phyloP scores from a whole-genome alignment of 768 basidiomycete species.

The Lentinula aciculospora region DNA sequence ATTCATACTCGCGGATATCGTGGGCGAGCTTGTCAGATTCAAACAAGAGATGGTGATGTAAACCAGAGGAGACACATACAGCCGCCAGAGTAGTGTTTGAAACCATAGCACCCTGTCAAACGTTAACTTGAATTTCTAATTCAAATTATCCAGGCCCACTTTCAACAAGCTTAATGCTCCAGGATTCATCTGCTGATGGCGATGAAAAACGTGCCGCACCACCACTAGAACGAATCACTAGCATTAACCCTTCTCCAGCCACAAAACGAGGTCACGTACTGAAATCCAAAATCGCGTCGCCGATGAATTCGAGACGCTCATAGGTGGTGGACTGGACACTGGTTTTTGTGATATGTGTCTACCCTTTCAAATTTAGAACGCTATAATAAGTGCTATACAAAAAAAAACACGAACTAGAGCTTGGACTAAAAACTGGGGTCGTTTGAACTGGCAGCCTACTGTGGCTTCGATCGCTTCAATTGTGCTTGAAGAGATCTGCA shows the following conservation, averaged over 20 bases:
- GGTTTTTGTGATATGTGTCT: slow-evolving; percentile 68
- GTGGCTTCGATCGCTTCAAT: slow-evolving; percentile 56
- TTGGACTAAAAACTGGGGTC: slow-evolving; percentile 60
- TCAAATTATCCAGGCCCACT: slow-evolving; percentile 27
- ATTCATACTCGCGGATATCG: slow-evolving; percentile 49
- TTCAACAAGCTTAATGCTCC: slow-evolving; percentile 79
- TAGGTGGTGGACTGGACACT: slow-evolving; percentile 54
- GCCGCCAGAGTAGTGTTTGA: slow-evolving; percentile 76
- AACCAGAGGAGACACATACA: slow-evolving; percentile 62
- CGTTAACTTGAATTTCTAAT: not conserved
- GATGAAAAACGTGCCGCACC: slow-evolving; percentile 62
- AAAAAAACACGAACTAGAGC: slow-evolving; percentile 53
- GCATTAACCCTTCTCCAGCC: not conserved
- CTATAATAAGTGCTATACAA: not conserved
- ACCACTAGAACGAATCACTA: slow-evolving; percentile 46
- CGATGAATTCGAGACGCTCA: slow-evolving; percentile 79
- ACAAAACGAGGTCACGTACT: slow-evolving; percentile 36
- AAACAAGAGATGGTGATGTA: slow-evolving; percentile 56
- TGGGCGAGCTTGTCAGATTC: slow-evolving; percentile 46
- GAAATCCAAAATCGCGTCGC: slow-evolving; percentile 83
- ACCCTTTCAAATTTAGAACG: not conserved
- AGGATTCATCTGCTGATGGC: slow-evolving; percentile 58
- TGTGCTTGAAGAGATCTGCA: slow-evolving; percentile 41
- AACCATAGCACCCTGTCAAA: slow-evolving; percentile 72
- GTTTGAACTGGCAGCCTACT: slow-evolving; percentile 56